These are phyloP conservation scores for Lachancea lanzarotensis DNA, from an alignment of 805 yeast species.

Conservation along the genomic window DNA sequence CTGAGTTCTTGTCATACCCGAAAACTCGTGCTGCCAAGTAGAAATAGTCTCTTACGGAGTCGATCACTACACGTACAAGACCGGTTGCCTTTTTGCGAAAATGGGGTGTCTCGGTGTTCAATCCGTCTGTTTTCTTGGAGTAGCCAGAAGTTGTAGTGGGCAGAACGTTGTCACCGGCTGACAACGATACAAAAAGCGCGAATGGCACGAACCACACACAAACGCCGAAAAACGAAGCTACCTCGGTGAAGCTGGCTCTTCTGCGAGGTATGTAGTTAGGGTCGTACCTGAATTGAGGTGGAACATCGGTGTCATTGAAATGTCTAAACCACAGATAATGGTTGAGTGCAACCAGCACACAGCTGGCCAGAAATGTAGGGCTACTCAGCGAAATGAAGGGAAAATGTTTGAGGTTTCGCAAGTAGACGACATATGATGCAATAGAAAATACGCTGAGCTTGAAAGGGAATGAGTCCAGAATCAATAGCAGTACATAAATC, in stretches of 20 bases:
- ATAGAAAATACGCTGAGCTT: constrained; percentile 61
- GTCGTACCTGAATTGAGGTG: constrained; percentile 56
- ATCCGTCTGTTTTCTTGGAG: constrained; percentile 27
- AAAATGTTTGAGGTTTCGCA: constrained; percentile 70
- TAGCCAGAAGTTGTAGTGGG: constrained; percentile 43
- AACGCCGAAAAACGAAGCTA: constrained; percentile 91
- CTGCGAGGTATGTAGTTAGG: constrained; percentile 57
- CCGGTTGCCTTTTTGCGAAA: constrained; percentile 47
- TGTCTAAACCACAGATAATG: constrained; percentile 88
- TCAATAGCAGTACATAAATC: constrained; percentile 47
- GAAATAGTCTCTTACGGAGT: constrained; percentile 40
- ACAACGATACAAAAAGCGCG: constrained; percentile 80
- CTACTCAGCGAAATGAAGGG: constrained; percentile 76
- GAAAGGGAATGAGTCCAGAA: constrained; percentile 78
- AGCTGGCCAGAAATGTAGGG: constrained; percentile 62
- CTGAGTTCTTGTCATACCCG: constrained; percentile 59
- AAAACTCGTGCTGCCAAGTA: constrained; percentile 45
- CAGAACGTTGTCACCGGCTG: constrained; percentile 84
- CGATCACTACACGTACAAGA: constrained; percentile 60
- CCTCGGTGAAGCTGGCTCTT: constrained; percentile 78
- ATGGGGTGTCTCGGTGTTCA: constrained; percentile 29
- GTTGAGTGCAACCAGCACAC: constrained; percentile 66
- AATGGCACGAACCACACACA: constrained; percentile 94
- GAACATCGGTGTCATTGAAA: constrained; percentile 61
- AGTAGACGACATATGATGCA: constrained; percentile 62